Percentiles rank a stretch among this genome's conserved stretches.
These are phyloP conservation scores for Onygenales sp. DNA, from an alignment of 2,329 filamentous ascomycete species.

Conservation along the genomic window DNA sequence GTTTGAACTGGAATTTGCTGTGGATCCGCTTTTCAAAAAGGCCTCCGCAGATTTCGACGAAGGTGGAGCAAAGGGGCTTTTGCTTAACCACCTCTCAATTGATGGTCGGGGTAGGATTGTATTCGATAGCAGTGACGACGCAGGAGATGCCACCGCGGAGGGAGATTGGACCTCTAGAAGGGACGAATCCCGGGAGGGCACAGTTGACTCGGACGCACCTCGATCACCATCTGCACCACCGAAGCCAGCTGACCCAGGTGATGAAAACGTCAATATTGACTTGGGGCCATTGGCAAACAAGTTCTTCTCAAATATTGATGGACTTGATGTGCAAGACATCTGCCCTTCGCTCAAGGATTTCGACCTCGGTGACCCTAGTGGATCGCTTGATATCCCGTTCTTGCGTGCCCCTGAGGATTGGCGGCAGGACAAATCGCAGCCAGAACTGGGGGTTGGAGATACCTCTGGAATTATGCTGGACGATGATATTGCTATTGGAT, in stretches of 20 bases:
- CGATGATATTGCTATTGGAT: conserved; percentile 73
- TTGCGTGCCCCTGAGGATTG: conserved; percentile 82
- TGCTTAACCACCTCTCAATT: conserved; percentile 95
- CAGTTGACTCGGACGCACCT: conserved; percentile 36
- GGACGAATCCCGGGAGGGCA: conserved; percentile 27
- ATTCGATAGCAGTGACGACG: conserved; percentile 95
- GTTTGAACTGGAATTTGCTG: conserved; percentile 91
- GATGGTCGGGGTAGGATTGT: conserved; percentile 87
- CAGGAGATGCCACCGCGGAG: conserved; percentile 41
- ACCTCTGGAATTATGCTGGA: conserved; percentile 77
- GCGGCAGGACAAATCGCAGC: conserved; percentile 56
- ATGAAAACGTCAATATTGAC: conserved; percentile 65
- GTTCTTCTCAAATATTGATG: conserved; percentile 75
- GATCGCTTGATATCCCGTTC: conserved; percentile 82
- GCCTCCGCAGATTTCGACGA: conserved; percentile 97
- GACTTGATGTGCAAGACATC: conserved; percentile 77
- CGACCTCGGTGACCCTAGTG: conserved; percentile 77
- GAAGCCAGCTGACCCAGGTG: conserved; percentile 25
- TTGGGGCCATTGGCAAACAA: conserved; percentile 61
- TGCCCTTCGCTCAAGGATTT: conserved; percentile 93
- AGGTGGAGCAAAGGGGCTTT: conserved; percentile 86
- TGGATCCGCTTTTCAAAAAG: conserved; percentile 98
- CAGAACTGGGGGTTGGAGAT: conserved; percentile 46
- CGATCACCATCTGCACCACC: conserved; percentile 22
- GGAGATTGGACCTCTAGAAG: conserved; percentile 21